A percentile compares a stretch with the other conserved stretches of the same genome.
Evolutionary conservation across 2,329 filamentous ascomycete genomes (phyloP).

Genomic region (Colletotrichum salicis): DNA sequence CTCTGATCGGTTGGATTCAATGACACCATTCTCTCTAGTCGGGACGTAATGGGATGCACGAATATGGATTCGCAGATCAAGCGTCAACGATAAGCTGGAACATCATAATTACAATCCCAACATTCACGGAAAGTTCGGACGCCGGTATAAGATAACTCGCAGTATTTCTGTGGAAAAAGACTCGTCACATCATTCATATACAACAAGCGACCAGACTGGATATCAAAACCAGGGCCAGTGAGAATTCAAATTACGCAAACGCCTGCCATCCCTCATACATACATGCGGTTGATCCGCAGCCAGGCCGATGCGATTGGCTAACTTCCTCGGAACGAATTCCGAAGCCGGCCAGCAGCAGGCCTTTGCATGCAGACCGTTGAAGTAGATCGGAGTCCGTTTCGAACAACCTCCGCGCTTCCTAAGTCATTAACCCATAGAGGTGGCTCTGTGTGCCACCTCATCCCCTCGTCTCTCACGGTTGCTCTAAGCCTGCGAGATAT

Average conservation of each 20-base stretch:
- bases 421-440: constrained; percentile 34
- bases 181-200: not conserved
- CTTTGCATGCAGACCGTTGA: constrained; percentile 29
- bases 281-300: constrained; percentile 39
- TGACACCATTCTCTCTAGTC: not conserved
- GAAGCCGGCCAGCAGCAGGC: constrained; percentile 10
- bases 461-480: constrained; percentile 29
- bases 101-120: not conserved
- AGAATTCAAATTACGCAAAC: constrained; percentile 38
- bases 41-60: not conserved
- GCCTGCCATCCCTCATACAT: constrained; percentile 38
- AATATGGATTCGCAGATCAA: not conserved
- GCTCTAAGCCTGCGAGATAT: constrained; percentile 36
- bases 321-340: constrained; percentile 14
- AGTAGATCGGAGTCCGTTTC: constrained; percentile 28
- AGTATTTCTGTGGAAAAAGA: not conserved
- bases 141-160: not conserved
- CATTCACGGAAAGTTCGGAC: not conserved
- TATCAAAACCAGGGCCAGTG: constrained; percentile 25
- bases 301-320: constrained; percentile 19
- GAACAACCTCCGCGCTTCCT: constrained; percentile 47
- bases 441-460: constrained; percentile 21
- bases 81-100: not conserved
- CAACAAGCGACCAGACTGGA: not conserved
- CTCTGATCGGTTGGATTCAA: not conserved